phyloP scores from a whole-genome alignment of 441 rosid genomes.

The Manihot esculenta region DNA sequence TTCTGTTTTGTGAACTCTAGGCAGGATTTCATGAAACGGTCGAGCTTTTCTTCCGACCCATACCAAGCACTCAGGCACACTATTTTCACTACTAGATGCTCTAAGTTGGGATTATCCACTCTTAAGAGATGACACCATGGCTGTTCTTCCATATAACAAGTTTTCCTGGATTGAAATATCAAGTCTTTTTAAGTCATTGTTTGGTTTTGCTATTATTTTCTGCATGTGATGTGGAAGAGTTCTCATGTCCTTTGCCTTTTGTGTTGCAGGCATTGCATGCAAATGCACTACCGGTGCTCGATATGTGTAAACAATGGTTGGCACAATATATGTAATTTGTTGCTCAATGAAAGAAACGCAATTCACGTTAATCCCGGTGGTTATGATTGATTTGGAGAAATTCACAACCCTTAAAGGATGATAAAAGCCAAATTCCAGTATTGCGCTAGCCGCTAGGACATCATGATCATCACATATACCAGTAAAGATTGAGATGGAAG shows the following conservation, averaged over 20 bases:
- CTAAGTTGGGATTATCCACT: no score
- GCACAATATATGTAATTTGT: conserved; percentile 66
- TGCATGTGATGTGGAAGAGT: not conserved
- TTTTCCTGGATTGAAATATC: not conserved
- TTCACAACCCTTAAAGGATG: not conserved
- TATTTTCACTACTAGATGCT: no score
- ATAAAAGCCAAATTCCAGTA: not conserved
- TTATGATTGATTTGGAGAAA: not conserved
- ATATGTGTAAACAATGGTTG: conserved; percentile 96
- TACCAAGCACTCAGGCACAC: not conserved
- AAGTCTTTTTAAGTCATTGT: not conserved
- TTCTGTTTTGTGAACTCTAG: not conserved
- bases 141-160: not conserved
- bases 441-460: not conserved
- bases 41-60: not conserved
- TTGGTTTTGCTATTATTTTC: not conserved
- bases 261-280: conserved; percentile 80
- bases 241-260: not conserved
- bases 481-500: not conserved
- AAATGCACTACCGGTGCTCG: conserved; percentile 89
- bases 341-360: conserved; percentile 8
- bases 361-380: not conserved
- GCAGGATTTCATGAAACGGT: not conserved
- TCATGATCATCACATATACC: not conserved
- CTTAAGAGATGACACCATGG: not conserved